These are phyloP conservation scores for Phymatotrichopsis omnivora DNA, from an alignment of 2,329 filamentous ascomycete genomes.

Conservation along the genomic window DNA sequence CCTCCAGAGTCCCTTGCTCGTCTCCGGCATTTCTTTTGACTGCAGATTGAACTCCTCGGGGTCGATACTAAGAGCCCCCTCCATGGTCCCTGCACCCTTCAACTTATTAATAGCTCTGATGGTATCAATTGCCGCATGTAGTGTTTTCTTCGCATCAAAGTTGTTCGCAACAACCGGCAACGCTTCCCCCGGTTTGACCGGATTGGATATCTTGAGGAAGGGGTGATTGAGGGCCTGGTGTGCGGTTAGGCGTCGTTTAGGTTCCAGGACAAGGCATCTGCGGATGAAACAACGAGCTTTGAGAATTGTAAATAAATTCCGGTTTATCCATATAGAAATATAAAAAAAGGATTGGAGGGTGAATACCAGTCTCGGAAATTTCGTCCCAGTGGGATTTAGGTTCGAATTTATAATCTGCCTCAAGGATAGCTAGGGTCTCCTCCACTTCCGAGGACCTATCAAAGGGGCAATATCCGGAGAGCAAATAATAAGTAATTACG, in stretches of 20 bases:
- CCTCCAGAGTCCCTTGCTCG: conserved; percentile 55
- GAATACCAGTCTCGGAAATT: conserved; percentile 56
- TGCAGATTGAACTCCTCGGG: conserved; percentile 46
- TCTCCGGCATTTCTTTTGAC: conserved; percentile 47
- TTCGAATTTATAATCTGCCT: conserved; percentile 91
- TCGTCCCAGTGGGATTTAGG: conserved; percentile 94
- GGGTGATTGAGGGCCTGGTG: conserved; percentile 60
- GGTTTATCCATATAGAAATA: neutral
- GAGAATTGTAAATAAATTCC: neutral
- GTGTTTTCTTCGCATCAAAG: conserved; percentile 58
- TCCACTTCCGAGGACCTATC: conserved; percentile 95
- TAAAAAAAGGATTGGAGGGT: neutral
- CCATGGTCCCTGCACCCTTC: conserved; percentile 55
- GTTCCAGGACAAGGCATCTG: conserved; percentile 82
- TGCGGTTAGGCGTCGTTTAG: conserved; percentile 76
- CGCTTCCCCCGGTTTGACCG: conserved; percentile 43
- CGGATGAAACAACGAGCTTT: conserved; percentile 85
- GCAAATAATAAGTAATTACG: conserved; percentile 95
- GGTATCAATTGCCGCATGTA: conserved; percentile 61
- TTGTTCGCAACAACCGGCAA: conserved; percentile 63
- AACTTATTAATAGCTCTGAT: conserved; percentile 62
- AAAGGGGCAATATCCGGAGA: conserved; percentile 96
- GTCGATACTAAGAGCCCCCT: conserved; percentile 43
- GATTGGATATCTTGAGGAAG: conserved; percentile 49
- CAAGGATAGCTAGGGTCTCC: conserved; percentile 97